Evolutionary conservation across 2,329 filamentous ascomycete species (phyloP), one percentile per base, ranked within the genome.

Genomic region (Colletotrichum eleusines): DNA sequence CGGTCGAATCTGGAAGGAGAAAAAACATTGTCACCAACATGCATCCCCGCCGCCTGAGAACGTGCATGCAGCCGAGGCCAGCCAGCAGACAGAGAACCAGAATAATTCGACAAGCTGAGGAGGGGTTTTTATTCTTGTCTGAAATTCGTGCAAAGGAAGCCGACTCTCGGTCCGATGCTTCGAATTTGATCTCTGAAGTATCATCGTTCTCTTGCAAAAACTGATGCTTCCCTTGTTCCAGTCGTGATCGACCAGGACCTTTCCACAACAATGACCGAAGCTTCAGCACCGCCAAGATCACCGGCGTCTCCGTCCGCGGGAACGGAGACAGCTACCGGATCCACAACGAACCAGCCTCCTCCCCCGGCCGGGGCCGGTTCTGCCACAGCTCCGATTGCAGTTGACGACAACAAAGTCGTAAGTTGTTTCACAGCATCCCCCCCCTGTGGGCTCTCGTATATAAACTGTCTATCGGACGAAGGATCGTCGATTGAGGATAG

Each of bases 401-500:
- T 60, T 4, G 57, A 60, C 11, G 57, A 46, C 1, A 11, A 38
- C 11, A 8, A 6, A 1, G 5, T 2, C 5, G 57, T 60, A 31
- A 5, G 40, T 46, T 23, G 6, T 11, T 11, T 28, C 5, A 11
- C n/a, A 33, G 5, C 28, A 14, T 53, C 4, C 1, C 9, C 2
- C 5, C 28, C 20, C 5, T 51, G 16, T 31, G 2, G 42, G 9
- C 46, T 20, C 2, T 18, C 28, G 3, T 5, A 14, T 12, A 16
- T 5, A 9, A 33, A 9, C 12, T n/a, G 3, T 4, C 2, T 5
- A 3, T 18, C 48, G 58, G 62, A 57, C 7, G 8, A 40, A 2
- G 62, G n/a, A 1, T 53, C 46, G 5, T 53, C 46, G 14, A 61
- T 66, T 38, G 55, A 61, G n/a, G 54, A 53, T 16, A 60, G 33